A percentile compares a stretch with the other conserved stretches of the same genome.
Evolutionary conservation across 116 monocot species (phyloP).

Genomic region (Zostera marina): DNA sequence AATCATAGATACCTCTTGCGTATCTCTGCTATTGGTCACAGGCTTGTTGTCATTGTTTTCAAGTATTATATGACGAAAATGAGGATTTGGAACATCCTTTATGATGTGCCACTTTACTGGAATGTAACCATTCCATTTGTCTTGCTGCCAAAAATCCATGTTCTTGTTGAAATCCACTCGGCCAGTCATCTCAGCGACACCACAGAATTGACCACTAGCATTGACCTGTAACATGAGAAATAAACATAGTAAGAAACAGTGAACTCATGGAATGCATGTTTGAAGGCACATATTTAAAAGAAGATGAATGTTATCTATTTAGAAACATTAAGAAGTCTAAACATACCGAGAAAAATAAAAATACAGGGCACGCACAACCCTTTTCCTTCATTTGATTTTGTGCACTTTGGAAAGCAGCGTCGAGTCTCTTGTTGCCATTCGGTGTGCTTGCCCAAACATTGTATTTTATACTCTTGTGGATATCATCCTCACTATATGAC

Average conservation of each 20-base stretch:
- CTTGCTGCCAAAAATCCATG: conserved; percentile 93
- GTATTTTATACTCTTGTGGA: conserved; percentile 87
- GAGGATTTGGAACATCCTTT: conserved; percentile 71
- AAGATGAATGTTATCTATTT: neutral
- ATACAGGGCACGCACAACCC: conserved; percentile 48
- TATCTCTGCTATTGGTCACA: conserved; percentile 84
- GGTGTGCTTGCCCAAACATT: conserved; percentile 91
- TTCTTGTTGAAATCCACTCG: conserved; percentile 61
- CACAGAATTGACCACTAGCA: conserved; percentile 84
- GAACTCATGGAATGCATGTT: neutral
- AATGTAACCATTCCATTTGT: conserved; percentile 80
- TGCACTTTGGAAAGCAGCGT: conserved; percentile 54
- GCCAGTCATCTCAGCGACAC: conserved; percentile 69
- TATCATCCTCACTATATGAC: conserved; percentile 86
- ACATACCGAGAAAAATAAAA: conserved; percentile 88
- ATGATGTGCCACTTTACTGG: conserved; percentile 82
- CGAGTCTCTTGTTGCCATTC: conserved; percentile 67
- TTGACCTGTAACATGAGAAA: conserved; percentile 37
- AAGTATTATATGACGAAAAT: conserved; percentile 67
- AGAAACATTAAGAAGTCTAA: neutral
- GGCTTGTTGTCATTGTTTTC: conserved; percentile 90
- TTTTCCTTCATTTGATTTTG: conserved; percentile 40
- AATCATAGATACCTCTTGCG: conserved; percentile 45
- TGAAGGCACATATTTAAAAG: neutral
- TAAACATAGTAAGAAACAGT: neutral